Evolutionary conservation across 75 land plant genomes (phyloP).

Genomic region (Selaginella tamariscina): DNA sequence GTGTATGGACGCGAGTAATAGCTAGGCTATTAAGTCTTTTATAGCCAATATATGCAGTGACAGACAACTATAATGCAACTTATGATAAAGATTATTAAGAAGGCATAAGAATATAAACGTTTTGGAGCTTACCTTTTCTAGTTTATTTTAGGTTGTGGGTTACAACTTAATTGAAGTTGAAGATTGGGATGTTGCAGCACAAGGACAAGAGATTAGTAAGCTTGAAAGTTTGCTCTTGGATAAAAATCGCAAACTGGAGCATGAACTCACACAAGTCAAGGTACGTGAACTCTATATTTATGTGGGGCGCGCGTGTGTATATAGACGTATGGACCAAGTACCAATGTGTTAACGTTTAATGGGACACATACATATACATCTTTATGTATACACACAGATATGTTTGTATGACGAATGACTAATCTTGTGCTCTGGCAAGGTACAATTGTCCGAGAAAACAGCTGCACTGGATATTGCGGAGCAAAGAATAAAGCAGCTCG

Average conservation of each 20-base stretch:
- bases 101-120: no score
- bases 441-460: conserved; percentile 75
- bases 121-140: no score
- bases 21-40: background rate
- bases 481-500: conserved; percentile 44
- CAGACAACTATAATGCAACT: no score
- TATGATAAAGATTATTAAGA: no score
- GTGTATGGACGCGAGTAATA: no score
- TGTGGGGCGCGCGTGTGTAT: no score
- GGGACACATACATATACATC: no score
- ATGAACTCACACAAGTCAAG: conserved; percentile 93
- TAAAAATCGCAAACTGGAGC: conserved; percentile 95
- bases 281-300: no score
- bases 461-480: conserved; percentile 47
- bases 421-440: conserved; percentile 23
- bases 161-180: conserved; percentile 97
- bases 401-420: background rate
- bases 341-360: no score
- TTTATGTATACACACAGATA: no score
- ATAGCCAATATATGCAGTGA: no score
- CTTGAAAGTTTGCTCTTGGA: conserved; percentile 86
- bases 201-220: conserved; percentile 90
- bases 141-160: conserved; percentile 88
- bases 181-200: conserved; percentile 95
- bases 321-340: no score